These are phyloP conservation scores for Penicillium pancosmium DNA, from an alignment of 495 filamentous ascomycete genomes.

Conservation along the genomic window DNA sequence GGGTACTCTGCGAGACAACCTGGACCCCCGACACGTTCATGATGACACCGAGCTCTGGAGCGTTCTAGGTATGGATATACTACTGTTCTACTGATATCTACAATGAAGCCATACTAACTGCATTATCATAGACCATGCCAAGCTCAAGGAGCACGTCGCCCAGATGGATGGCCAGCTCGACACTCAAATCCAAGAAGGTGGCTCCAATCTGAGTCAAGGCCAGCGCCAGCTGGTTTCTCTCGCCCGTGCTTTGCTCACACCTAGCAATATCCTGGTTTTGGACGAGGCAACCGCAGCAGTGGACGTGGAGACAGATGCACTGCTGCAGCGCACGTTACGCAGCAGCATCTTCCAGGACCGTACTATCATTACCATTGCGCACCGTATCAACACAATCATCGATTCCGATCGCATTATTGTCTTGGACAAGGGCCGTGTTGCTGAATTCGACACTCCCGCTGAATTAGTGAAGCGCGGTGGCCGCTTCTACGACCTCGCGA, in stretches of 20 bases:
- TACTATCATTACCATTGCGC: constrained; percentile 97
- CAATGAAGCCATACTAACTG: constrained; percentile 1
- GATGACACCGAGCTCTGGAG: constrained; percentile 98
- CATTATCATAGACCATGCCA: constrained; percentile 72
- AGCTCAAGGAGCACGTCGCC: constrained; percentile 87
- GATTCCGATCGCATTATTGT: constrained; percentile 92
- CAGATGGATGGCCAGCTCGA: constrained; percentile 89
- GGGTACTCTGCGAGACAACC: constrained; percentile 92
- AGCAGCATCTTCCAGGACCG: constrained; percentile 75
- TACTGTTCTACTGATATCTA: constrained; percentile 5
- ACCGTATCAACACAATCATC: constrained; percentile 95
- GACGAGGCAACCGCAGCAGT: constrained; percentile 97
- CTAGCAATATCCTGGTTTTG: constrained; percentile 94
- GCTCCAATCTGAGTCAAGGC: constrained; percentile 62
- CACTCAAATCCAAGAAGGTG: constrained; percentile 88
- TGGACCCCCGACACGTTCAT: constrained; percentile 92
- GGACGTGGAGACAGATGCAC: constrained; percentile 89
- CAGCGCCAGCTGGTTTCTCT: constrained; percentile 91
- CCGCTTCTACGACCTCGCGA: constrained; percentile 59
- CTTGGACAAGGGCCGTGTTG: constrained; percentile 68
- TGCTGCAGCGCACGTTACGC: constrained; percentile 64
- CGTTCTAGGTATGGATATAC: constrained; percentile 71
- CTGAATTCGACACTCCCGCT: constrained; percentile 61
- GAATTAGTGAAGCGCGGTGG: constrained; percentile 55
- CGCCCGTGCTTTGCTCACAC: constrained; percentile 89